These are phyloP conservation scores for Bullera alba DNA, from an alignment of 768 basidiomycete species.

Conservation along the genomic window DNA sequence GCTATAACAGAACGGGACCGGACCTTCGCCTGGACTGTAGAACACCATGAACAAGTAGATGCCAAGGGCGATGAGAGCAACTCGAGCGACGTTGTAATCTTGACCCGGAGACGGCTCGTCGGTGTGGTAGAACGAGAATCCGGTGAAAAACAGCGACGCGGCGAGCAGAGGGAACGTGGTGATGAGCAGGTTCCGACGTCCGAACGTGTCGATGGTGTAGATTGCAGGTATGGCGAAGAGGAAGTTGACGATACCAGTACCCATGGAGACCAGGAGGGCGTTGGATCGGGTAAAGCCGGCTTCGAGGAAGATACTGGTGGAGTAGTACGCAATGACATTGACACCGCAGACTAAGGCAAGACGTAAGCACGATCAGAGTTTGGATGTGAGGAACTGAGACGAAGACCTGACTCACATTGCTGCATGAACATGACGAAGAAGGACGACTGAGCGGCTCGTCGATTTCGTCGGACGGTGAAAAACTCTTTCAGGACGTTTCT, in stretches of 20 bases:
- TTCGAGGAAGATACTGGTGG: slow-evolving; percentile 47
- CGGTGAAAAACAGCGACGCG: slow-evolving; percentile 6
- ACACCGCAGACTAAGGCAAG: slow-evolving; percentile 45
- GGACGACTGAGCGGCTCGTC: slow-evolving; percentile 46
- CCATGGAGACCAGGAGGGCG: slow-evolving; percentile 41
- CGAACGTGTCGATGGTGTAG: slow-evolving; percentile 57
- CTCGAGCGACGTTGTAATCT: slow-evolving; percentile 42
- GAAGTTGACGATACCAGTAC: slow-evolving; percentile 41
- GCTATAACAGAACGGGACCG: slow-evolving; percentile 60
- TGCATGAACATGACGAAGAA: slow-evolving; percentile 45
- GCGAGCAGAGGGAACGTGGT: slow-evolving; percentile 79
- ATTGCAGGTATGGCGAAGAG: slow-evolving; percentile 26
- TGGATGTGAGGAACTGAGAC: no score
- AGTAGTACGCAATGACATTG: slow-evolving; percentile 46
- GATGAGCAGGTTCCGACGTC: slow-evolving; percentile 66
- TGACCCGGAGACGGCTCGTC: slow-evolving; percentile 45
- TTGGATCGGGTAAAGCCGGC: slow-evolving; percentile 38
- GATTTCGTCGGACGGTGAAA: slow-evolving; percentile 48
- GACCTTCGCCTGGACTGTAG: slow-evolving; percentile 62
- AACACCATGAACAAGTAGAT: slow-evolving; percentile 38
- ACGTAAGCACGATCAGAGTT: no score
- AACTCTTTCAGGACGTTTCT: slow-evolving; percentile 42
- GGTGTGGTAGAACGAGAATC: slow-evolving; percentile 46
- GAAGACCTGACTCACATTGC: slow-evolving; percentile 46
- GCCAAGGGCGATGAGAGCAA: slow-evolving; percentile 48